Percentiles rank a stretch among this genome's conserved stretches.
Conservation (phyloP, 768 basidiomycete genomes). For the Lactarius evosmus region DNA sequence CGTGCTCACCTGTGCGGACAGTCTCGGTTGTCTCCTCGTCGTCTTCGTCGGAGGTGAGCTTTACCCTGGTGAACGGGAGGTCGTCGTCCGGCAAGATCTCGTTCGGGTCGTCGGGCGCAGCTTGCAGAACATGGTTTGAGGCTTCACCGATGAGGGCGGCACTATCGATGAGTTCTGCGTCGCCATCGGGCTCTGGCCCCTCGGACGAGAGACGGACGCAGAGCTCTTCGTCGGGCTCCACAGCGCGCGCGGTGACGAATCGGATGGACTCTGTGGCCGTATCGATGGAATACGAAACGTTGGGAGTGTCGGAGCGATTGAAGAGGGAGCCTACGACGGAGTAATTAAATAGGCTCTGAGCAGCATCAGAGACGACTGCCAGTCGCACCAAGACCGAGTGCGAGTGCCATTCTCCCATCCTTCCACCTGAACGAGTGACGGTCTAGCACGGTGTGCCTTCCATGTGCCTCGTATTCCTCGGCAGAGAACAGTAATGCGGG, state of each 20-base stretch:
- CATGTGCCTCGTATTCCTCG: constrained; percentile 66
- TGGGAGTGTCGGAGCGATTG: constrained; percentile 70
- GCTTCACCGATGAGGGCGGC: constrained; percentile 28
- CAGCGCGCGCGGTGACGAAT: constrained; percentile 53
- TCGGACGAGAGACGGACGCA: constrained; percentile 73
- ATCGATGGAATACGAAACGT: constrained; percentile 64
- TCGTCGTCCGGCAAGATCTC: constrained; percentile 54
- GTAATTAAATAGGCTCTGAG: neutral
- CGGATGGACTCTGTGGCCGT: constrained; percentile 53
- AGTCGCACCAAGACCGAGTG: constrained; percentile 33
- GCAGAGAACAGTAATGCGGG: constrained; percentile 76
- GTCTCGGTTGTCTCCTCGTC: constrained; percentile 61
- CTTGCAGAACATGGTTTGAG: constrained; percentile 20
- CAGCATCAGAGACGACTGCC: neutral
- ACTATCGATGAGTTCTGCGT: constrained; percentile 36
- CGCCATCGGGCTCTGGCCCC: neutral
- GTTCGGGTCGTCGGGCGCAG: constrained; percentile 41
- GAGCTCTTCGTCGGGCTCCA: constrained; percentile 65
- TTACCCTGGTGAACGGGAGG: constrained; percentile 65
- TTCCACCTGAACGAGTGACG: constrained; percentile 77
- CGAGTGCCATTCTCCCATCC: constrained; percentile 72
- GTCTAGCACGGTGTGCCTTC: constrained; percentile 61
- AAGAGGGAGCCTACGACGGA: constrained; percentile 64
- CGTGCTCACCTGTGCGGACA: constrained; percentile 51
- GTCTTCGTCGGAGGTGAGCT: constrained; percentile 49